These are phyloP conservation scores for Metschnikowia amazonensis DNA, from an alignment of 805 yeast species.

Conservation along the genomic window DNA sequence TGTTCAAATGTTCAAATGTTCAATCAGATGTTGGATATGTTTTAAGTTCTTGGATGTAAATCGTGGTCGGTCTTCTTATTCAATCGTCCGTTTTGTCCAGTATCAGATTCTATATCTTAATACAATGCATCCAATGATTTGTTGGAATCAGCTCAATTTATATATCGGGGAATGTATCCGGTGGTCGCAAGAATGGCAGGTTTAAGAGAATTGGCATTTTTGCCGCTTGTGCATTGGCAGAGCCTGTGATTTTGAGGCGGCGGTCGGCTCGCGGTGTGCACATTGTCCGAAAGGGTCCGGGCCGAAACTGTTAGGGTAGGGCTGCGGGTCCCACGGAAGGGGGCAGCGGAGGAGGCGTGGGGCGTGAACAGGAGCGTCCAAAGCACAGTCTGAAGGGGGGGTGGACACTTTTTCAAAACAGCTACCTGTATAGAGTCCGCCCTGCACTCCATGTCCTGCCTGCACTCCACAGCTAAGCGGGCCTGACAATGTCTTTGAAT, in stretches of 20 bases:
- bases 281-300: background rate
- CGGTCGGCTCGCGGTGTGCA: background rate
- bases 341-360: too few relatives aligned
- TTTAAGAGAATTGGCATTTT: background rate
- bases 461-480: background rate
- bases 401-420: too few relatives aligned
- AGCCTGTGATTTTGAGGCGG: background rate
- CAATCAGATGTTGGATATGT: too few relatives aligned
- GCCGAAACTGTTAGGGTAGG: too few relatives aligned
- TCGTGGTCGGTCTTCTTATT: too few relatives aligned
- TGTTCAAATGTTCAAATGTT: too few relatives aligned
- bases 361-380: too few relatives aligned
- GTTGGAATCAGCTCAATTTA: background rate
- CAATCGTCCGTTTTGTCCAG: too few relatives aligned
- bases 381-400: too few relatives aligned
- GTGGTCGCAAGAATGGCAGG: background rate
- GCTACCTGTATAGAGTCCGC: background rate
- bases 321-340: too few relatives aligned
- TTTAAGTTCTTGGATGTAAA: too few relatives aligned
- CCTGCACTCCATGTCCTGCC: background rate
- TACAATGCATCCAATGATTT: background rate
- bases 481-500: background rate
- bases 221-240: conserved; percentile 1
- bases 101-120: background rate
- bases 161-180: background rate